Evolutionary conservation across 228 moss, liverwort and hornwort genomes (phyloP).

Genomic region (Sphagnum magellanicum): DNA sequence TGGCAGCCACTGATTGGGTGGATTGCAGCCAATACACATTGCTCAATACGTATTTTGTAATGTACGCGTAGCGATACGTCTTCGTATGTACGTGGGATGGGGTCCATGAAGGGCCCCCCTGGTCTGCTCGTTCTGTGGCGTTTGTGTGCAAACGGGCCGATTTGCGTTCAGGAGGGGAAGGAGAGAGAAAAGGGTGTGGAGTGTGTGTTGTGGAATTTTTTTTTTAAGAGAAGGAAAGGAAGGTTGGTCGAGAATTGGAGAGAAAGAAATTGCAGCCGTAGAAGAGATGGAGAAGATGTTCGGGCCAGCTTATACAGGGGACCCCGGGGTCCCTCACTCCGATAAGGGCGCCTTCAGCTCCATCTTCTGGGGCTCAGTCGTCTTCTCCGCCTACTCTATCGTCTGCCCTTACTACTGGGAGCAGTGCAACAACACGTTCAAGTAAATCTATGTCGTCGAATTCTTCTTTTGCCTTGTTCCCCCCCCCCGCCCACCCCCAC

Average conservation of each 20-base stretch:
- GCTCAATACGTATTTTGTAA: too few relatives aligned
- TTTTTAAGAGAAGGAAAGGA: neutral
- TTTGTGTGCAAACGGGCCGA: too few relatives aligned
- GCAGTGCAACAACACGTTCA: slow-evolving; percentile 48
- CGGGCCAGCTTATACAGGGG: slow-evolving; percentile 78
- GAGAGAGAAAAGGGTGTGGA: neutral
- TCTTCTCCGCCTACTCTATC: slow-evolving; percentile 69
- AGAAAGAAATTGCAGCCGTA: neutral
- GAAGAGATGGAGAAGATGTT: slow-evolving; percentile 85
- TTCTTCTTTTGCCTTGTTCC: neutral
- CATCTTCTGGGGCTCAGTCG: slow-evolving; percentile 80
- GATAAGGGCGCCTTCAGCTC: slow-evolving; percentile 72
- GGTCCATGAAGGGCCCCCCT: too few relatives aligned
- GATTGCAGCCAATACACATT: too few relatives aligned
- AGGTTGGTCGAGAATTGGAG: neutral
- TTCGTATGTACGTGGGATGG: too few relatives aligned
- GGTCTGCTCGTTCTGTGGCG: too few relatives aligned
- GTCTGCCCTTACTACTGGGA: slow-evolving; percentile 87
- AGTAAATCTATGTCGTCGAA: slow-evolving; percentile 18
- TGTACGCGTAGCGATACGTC: too few relatives aligned
- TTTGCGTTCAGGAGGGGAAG: too few relatives aligned
- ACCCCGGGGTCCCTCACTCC: slow-evolving; percentile 79
- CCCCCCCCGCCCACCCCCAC: neutral
- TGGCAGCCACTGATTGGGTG: too few relatives aligned
- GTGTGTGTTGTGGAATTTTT: neutral